Evolutionary conservation across 768 basidiomycete genomes (phyloP).

Genomic region (Boletus subparvulus): DNA sequence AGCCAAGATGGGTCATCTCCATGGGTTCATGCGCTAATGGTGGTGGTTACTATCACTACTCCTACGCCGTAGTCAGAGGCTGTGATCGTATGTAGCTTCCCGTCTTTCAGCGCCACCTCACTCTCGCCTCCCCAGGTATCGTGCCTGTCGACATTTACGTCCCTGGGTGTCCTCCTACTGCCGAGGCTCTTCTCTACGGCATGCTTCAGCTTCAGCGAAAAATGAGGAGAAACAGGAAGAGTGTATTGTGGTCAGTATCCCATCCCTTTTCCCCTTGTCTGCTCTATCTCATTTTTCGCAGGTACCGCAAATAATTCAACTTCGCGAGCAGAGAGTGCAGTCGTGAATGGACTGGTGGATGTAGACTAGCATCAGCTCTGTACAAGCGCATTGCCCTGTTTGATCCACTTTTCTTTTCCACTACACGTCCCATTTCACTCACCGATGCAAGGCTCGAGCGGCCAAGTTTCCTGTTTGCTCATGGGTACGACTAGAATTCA

Average conservation of each 20-base stretch:
- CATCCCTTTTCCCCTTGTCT: too few species aligned
- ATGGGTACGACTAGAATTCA: not conserved
- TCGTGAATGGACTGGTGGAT: conserved; percentile 9
- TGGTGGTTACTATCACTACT: conserved; percentile 96
- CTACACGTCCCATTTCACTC: conserved; percentile 2
- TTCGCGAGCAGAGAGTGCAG: not conserved
- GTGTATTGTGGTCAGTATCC: conserved; percentile 72
- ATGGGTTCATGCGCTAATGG: conserved; percentile 99
- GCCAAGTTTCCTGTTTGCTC: not conserved
- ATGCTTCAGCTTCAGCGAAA: conserved; percentile 97
- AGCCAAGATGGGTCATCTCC: conserved; percentile 99
- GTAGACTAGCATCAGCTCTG: conserved; percentile 27
- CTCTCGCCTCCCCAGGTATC: conserved; percentile 56
- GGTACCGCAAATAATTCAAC: conserved; percentile 29
- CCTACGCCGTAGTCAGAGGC: conserved; percentile 97
- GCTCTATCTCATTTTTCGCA: conserved; percentile 4
- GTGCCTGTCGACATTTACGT: conserved; percentile 99
- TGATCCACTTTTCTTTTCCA: conserved; percentile 1
- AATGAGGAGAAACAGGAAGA: conserved; percentile 86
- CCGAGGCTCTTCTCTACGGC: conserved; percentile 95
- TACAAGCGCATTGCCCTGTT: conserved; percentile 17
- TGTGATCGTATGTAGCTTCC: conserved; percentile 78
- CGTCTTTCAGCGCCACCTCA: conserved; percentile 10
- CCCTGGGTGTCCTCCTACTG: conserved; percentile 91
- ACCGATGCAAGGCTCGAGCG: not conserved